Percentiles rank a stretch among this genome's conserved stretches.
Evolutionary conservation across 768 basidiomycete species (phyloP).

Genomic region (Udeniomyces megalosporus): DNA sequence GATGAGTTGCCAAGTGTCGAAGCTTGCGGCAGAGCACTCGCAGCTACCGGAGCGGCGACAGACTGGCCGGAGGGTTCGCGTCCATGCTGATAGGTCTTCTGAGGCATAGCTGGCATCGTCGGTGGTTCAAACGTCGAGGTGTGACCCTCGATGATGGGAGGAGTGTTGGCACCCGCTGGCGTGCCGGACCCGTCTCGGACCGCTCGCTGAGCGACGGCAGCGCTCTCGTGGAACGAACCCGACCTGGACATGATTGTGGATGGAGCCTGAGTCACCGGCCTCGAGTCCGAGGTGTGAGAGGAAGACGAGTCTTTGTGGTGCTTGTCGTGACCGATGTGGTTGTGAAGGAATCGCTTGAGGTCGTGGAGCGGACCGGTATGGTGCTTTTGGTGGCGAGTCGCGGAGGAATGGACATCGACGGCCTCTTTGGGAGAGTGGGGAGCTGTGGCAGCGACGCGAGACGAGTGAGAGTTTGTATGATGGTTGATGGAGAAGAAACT

Average conservation of each 20-base stretch:
- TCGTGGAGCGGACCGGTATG: conserved; percentile 66
- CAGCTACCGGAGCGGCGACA: neutral
- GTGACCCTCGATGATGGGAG: neutral
- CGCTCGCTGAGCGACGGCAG: neutral
- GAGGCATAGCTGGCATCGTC: neutral
- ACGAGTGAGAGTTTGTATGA: neutral
- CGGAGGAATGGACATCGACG: conserved; percentile 21
- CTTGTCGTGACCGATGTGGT: conserved; percentile 54
- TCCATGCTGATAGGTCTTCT: neutral
- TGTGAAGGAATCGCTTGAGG: conserved; percentile 85
- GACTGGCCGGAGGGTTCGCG: neutral
- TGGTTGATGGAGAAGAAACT: neutral
- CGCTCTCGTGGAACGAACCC: neutral
- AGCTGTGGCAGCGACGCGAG: conserved; percentile 23
- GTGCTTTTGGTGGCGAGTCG: conserved; percentile 31
- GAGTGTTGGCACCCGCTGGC: neutral
- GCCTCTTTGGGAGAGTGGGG: conserved; percentile 19
- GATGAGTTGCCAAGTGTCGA: too few relatives aligned
- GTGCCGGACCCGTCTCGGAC: neutral
- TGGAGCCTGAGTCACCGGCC: conserved; percentile 5
- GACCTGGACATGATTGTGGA: neutral
- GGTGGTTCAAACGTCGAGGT: neutral
- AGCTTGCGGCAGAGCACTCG: neutral
- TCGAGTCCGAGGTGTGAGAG: conserved; percentile 16
- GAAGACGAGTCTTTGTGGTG: conserved; percentile 19